Conservation (phyloP, 257 asterid genomes). For the Ehretia macrophylla region DNA sequence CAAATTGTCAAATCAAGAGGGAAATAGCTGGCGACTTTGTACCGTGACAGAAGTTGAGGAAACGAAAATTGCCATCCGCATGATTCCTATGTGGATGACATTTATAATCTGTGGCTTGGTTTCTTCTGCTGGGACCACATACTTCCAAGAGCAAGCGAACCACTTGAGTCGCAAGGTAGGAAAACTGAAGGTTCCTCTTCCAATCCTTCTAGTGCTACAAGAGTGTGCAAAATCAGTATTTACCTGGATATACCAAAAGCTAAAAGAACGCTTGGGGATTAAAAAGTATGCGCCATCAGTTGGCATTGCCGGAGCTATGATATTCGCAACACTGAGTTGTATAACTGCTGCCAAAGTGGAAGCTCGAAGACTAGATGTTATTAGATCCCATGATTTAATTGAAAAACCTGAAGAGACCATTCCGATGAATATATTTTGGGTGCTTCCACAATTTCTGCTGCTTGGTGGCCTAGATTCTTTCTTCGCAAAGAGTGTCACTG, state of each 20-base stretch:
- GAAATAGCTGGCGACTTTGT: neutral
- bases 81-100: constrained; percentile 37
- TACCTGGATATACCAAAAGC: neutral
- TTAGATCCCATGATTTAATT: constrained; percentile 18
- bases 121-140: constrained; percentile 34
- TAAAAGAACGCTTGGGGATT: neutral
- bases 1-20: neutral
- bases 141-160: constrained; percentile 39
- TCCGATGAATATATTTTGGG: constrained; percentile 41
- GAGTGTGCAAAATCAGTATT: neutral
- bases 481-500: constrained; percentile 18
- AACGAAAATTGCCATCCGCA: constrained; percentile 18
- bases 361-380: constrained; percentile 27
- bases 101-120: constrained; percentile 37
- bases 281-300: constrained; percentile 21
- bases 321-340: constrained; percentile 40
- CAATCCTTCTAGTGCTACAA: constrained; percentile 19
- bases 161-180: constrained; percentile 30
- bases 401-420: constrained; percentile 28
- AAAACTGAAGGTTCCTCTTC: constrained; percentile 25
- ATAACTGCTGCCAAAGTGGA: constrained; percentile 49
- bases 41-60: constrained; percentile 16
- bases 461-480: constrained; percentile 40
- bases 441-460: constrained; percentile 45
- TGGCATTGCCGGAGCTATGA: constrained; percentile 41